Base-by-base conservation (phyloP, 306 rosid genomes). In the Coriaria nepalensis region DNA sequence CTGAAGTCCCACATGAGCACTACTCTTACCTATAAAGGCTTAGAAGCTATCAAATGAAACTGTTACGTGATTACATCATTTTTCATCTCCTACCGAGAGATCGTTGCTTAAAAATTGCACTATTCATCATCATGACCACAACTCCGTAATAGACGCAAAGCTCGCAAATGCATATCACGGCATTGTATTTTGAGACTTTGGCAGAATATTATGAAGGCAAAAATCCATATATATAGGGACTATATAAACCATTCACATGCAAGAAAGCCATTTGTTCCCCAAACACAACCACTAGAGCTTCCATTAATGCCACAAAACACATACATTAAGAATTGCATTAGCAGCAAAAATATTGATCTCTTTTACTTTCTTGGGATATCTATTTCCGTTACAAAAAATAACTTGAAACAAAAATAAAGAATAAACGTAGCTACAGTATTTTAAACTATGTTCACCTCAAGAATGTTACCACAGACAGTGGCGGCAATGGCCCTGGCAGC, bases 371-470 rank as follows among this genome's bases (percentile, higher is more conserved):
- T 9, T 46, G 29, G 29, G 29, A 20, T 20, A 20, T 20, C 29
- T 20, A 20, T 45, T 10, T 47, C 37, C 40, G 43, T 48, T 78
- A 78, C 83, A 80, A 60, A 56, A 45, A 64, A 73, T 65, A 44
- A 57, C 65, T 58, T 69, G 53, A 47, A 66, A 60, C 55, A 65
- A 63, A 65, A 63, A 52, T 9, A 64, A 71, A 70, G 52, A 61
- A 56, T 69, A 38, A 49, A 74, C 47, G 61, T 66, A 69, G 44
- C 65, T 50, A 44, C 74, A 75, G 48, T 62, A 73, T 55, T 55
- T 58, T 73, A 72, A 73, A 73, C 78, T 52, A 57, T 63, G 73
- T 77, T 92, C 96, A 92, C 98, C 98, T 92, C 98, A 34, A 92
- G 35, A 66, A 92, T 86, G 69, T 92, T 75, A 60, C 60, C 45